Percentiles rank a stretch among this genome's conserved stretches.
phyloP scores from a whole-genome alignment of 2,329 filamentous ascomycete species.

The Pseudocercospora cruenta region DNA sequence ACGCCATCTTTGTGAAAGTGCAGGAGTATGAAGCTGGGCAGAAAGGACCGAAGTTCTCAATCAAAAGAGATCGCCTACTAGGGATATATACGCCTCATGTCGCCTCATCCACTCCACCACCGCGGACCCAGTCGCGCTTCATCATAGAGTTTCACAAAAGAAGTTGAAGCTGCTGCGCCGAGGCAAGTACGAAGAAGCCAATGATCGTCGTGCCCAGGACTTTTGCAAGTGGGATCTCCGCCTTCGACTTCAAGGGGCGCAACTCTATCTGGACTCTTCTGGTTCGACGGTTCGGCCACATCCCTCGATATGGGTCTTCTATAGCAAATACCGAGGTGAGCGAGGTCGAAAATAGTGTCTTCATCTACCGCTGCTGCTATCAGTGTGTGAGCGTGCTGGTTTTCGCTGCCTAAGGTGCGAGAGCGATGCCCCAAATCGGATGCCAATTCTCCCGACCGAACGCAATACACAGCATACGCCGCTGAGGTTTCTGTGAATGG shows the following conservation, averaged over 20 bases:
- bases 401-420: slow-evolving; percentile 1
- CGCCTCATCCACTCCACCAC: not conserved
- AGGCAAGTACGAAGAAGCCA: not conserved
- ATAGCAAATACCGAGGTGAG: not conserved
- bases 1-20: slow-evolving; percentile 25
- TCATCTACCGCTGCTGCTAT: not conserved
- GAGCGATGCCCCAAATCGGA: slow-evolving; percentile 17
- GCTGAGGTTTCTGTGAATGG: slow-evolving; percentile 1
- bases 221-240: slow-evolving; percentile 1
- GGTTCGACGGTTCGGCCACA: not conserved
- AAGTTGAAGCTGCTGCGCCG: not conserved
- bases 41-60: not conserved
- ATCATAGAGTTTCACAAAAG: not conserved
- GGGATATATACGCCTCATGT: not conserved
- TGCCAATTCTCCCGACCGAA: not conserved
- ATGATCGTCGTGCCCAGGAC: not conserved
- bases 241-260: not conserved
- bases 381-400: not conserved
- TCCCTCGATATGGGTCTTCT: not conserved
- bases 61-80: not conserved
- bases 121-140: not conserved
- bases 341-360: too few relatives aligned
- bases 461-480: not conserved
- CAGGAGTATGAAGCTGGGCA: not conserved
- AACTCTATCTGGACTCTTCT: not conserved